Base-by-base conservation (phyloP, 345 rosid species). In the Mangifera indica region DNA sequence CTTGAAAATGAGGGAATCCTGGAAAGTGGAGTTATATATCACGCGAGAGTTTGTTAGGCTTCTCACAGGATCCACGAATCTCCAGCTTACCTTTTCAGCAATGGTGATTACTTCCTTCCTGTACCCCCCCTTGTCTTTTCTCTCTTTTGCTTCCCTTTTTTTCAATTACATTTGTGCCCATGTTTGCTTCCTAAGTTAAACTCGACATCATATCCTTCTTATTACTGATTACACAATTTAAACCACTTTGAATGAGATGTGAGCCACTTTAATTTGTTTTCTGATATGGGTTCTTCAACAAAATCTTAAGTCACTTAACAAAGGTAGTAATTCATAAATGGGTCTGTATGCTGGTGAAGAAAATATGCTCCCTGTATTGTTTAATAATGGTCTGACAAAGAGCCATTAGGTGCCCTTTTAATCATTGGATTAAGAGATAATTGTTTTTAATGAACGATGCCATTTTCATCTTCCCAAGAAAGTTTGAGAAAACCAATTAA, bases 31-130 rank as follows among this genome's bases (percentile, higher is more conserved):
- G 82, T 70, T 72, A 44, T 59, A 37, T 65, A 72, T 76, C 77
- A 79, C 79, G 77, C 68, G 60, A 64, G 69, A 58, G 76, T 74
- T 71, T 78, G 82, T 78, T 74, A 72, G 74, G 40, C 24, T 55
- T 26, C 53, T 75, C 88, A 85, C 88, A 81, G 81, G 84, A 80
- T 81, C 79, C 84, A 32, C 81, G 72, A 53, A 69, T 69, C 70
- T 73, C 44, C 76, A 46, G 37, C 59, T 53, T 69, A 7, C 25
- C 75, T 82, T 78, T 77, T 69, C 74, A 58, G 60, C 51, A 68
- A 76, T 20, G 5, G 64, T 66, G 81, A 79, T 83, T n/a, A 59
- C 72, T 53, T 10, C 5, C 17, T 26, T 25, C 48, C 54, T 14
- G 34, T 46, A 26, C 13, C 22, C 42, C 4, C 37, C 18, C 53